Base-by-base conservation (phyloP, 2,329 filamentous ascomycete genomes). In the Diplodia intermedia region DNA sequence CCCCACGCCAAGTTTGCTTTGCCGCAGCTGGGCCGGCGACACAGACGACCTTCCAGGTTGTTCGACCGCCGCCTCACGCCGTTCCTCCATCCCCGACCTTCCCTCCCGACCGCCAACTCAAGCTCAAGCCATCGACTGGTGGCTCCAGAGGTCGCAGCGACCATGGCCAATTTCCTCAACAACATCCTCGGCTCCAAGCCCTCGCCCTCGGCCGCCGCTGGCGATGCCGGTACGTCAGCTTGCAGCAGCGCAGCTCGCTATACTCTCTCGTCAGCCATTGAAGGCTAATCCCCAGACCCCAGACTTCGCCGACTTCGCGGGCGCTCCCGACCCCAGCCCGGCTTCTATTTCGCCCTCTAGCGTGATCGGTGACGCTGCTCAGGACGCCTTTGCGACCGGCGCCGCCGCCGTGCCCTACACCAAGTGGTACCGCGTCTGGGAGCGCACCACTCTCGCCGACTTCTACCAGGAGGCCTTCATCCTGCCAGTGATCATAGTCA, bases 281-380 rank as follows among this genome's bases (percentile, higher is more conserved):
- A 70, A 43, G 50, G 57, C 50, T 69, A 69, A 69, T 70, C 61
- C 52, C 70, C 63, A 56, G 69, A 65, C 61, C 61, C 47, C 78
- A 97, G 94, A 97, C 83, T 97, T 97, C 79, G 93, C 92, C 82
- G 94, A 97, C 84, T 98, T 96, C 77, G 92, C 93, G 69, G 90
- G 88, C 71, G 90, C 89, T 73, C 88, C 93, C 71, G 88, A 91
- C 23, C 89, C 92, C 68, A 82, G 81, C 20, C 83, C 85, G 55
- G 80, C 80, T 29, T 82, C 83, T 68, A 77, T 84, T 69, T 76
- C 82, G 63, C 79, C 82, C 55, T 78, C 78, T 47, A 72, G 81
- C 31, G 73, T 81, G 29, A 52, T 75, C 77, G 81, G 81, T 7
- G 66, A 62, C 78, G 83, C 79, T 67, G 75, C 73, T 40, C 72